phyloP scores from a whole-genome alignment of 2,329 filamentous ascomycete species.

The Geosmithia putterillii region DNA sequence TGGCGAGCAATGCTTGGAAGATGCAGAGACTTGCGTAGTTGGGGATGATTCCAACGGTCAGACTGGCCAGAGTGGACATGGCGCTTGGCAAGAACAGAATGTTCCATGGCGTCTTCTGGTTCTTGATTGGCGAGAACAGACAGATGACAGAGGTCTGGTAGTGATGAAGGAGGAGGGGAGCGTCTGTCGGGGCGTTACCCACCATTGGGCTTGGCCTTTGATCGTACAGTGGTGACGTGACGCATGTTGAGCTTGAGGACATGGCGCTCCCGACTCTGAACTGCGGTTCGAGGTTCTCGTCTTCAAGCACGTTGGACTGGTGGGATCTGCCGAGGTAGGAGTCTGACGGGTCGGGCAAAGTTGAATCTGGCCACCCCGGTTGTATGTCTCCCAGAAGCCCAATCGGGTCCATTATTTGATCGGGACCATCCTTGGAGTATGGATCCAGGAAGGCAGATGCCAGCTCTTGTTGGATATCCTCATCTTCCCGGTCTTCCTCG shows the following conservation, averaged over 20 bases:
- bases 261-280: not conserved
- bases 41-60: slow-evolving; percentile 19
- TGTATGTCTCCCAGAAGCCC: too few relatives aligned
- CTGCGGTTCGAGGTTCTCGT: not conserved
- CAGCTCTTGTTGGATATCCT: too few relatives aligned
- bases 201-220: not conserved
- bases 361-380: too few relatives aligned
- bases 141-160: slow-evolving; percentile 21
- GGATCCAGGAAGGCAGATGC: too few relatives aligned
- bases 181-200: slow-evolving; percentile 12
- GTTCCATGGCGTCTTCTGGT: slow-evolving; percentile 26
- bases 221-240: not conserved
- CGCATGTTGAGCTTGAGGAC: not conserved
- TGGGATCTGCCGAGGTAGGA: too few relatives aligned
- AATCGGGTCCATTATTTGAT: too few relatives aligned
- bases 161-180: slow-evolving; percentile 22
- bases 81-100: slow-evolving; percentile 23
- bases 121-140: slow-evolving; percentile 20
- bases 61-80: slow-evolving; percentile 19
- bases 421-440: too few relatives aligned
- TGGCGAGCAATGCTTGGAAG: slow-evolving; percentile 22
- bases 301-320: too few relatives aligned
- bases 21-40: slow-evolving; percentile 20
- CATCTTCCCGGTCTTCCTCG: too few relatives aligned
- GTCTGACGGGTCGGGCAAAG: too few relatives aligned